These are phyloP conservation scores for Apocynum venetum DNA, from an alignment of 257 asterid species.

Conservation along the genomic window DNA sequence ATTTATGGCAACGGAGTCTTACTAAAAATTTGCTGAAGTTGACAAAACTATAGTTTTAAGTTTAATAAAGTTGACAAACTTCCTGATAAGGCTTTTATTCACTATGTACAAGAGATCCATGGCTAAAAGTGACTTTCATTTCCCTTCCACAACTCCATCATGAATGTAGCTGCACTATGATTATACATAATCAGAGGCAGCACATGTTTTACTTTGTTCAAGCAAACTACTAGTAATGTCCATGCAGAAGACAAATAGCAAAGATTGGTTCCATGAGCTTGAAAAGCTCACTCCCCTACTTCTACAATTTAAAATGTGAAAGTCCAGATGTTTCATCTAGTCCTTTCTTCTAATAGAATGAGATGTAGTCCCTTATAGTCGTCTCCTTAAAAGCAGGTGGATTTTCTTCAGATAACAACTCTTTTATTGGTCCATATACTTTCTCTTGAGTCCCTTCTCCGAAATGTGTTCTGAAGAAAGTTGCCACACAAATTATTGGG, in stretches of 20 bases:
- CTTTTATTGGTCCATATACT: conserved; percentile 22
- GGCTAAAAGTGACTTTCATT: too few species aligned
- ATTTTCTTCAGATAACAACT: conserved; percentile 20
- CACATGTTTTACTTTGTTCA: too few species aligned
- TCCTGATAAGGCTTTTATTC: not conserved
- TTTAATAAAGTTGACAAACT: not conserved
- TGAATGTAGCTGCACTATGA: not conserved
- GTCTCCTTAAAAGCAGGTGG: conserved; percentile 18
- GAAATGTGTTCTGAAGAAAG: conserved; percentile 30
- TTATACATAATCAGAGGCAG: too few species aligned
- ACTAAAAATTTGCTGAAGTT: not conserved
- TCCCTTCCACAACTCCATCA: too few species aligned
- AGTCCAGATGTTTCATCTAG: conserved; percentile 4
- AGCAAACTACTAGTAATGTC: too few species aligned
- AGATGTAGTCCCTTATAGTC: conserved; percentile 11
- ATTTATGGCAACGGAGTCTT: not conserved
- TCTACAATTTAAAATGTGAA: conserved; percentile 11
- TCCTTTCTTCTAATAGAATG: conserved; percentile 9
- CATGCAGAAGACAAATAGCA: not conserved
- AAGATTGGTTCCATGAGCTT: not conserved
- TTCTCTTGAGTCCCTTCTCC: conserved; percentile 14
- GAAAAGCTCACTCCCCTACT: not conserved
- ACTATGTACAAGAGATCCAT: not conserved
- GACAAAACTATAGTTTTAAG: not conserved
- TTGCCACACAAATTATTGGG: conserved; percentile 37